These are phyloP conservation scores for Penicillium steckii DNA, from an alignment of 495 filamentous ascomycete genomes.

Conservation along the genomic window DNA sequence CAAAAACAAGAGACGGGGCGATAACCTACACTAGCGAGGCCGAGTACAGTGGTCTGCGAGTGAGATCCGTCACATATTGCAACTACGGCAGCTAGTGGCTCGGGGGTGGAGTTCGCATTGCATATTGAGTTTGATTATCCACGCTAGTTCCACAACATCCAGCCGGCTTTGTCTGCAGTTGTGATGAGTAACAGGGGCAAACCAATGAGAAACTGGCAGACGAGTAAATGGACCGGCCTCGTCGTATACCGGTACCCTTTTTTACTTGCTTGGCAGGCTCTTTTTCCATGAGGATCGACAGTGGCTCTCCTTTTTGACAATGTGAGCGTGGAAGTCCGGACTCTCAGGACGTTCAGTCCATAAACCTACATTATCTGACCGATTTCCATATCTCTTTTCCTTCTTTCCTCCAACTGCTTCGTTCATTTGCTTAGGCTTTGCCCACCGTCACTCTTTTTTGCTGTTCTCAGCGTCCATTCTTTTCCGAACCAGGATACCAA, in stretches of 20 bases:
- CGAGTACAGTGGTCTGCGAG: background rate
- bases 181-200: background rate
- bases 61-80: constrained; percentile 6
- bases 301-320: background rate
- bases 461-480: constrained; percentile 27
- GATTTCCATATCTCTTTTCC: background rate
- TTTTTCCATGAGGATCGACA: constrained; percentile 9
- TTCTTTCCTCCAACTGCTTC: constrained; percentile 11
- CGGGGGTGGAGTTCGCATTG: background rate
- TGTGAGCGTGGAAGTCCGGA: background rate
- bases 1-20: constrained; percentile 9
- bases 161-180: background rate
- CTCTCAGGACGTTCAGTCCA: background rate
- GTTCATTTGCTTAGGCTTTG: constrained; percentile 11
- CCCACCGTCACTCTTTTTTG: constrained; percentile 25
- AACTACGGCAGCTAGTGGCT: constrained; percentile 6
- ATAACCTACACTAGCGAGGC: background rate
- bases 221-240: constrained; percentile 4
- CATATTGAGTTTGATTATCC: constrained; percentile 8
- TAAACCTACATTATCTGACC: background rate
- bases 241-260: constrained; percentile 2
- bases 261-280: constrained; percentile 2
- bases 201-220: background rate
- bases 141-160: background rate
- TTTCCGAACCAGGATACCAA: constrained; percentile 4